Conservation (phyloP, 495 filamentous ascomycete genomes). For the Amniculicola lignicola region DNA sequence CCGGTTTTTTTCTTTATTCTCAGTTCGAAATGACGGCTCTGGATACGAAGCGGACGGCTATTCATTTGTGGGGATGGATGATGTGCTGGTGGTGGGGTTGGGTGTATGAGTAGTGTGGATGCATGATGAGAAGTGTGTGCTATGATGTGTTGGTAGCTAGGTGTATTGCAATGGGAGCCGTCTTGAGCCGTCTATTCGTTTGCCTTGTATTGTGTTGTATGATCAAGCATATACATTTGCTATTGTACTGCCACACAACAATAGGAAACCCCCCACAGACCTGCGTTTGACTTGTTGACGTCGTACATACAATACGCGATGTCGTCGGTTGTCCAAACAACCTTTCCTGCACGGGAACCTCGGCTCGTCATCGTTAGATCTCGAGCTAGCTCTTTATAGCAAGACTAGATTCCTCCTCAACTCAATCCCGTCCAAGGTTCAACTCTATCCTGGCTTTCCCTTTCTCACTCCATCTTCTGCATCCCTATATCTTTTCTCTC, state of each 20-base stretch:
- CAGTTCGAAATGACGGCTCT: slow-evolving; percentile 26
- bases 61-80: neutral
- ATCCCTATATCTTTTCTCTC: neutral
- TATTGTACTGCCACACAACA: neutral
- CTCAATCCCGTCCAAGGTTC: no score
- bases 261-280: neutral
- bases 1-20: slow-evolving; percentile 21
- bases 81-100: neutral
- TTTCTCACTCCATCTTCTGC: neutral
- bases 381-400: no score
- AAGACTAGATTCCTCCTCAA: no score
- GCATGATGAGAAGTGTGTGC: no score
- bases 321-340: no score
- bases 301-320: no score
- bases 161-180: neutral
- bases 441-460: no score
- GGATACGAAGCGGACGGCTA: slow-evolving; percentile 16
- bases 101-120: slow-evolving; percentile 11
- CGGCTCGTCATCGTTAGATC: no score
- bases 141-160: no score
- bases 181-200: neutral
- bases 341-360: no score
- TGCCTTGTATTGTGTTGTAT: neutral
- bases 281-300: no score
- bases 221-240: neutral